A percentile compares a stretch with the other conserved stretches of the same genome.
Evolutionary conservation across 148 eudicot species (phyloP).

Genomic region (Amaranthus palmeri): DNA sequence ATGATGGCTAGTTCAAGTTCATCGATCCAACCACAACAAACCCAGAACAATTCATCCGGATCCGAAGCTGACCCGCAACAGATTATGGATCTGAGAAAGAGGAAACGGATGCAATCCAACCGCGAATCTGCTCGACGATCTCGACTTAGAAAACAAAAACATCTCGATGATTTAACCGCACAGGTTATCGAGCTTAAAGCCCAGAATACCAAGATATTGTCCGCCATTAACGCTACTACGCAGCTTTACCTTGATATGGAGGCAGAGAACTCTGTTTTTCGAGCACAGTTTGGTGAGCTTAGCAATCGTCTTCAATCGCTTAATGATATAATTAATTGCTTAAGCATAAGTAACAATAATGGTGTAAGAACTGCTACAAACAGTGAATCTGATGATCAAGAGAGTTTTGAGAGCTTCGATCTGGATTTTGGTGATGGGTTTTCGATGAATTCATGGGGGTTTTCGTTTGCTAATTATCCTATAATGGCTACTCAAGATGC

Average conservation of each 20-base stretch:
- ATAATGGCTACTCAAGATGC: conserved; percentile 10
- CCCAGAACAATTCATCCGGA: background rate
- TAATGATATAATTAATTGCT: conserved; percentile 36
- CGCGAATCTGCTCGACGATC: conserved; percentile 73
- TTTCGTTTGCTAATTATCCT: conserved; percentile 6
- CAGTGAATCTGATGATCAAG: conserved; percentile 8
- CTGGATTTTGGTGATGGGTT: conserved; percentile 24
- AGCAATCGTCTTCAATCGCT: conserved; percentile 47
- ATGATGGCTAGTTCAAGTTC: conserved; percentile 8
- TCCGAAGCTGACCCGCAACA: background rate
- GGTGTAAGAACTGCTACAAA: background rate
- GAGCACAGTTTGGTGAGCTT: conserved; percentile 61
- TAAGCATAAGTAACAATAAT: background rate
- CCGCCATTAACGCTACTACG: conserved; percentile 28
- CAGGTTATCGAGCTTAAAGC: conserved; percentile 32
- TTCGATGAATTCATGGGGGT: conserved; percentile 18
- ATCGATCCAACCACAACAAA: background rate
- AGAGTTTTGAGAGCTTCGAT: conserved; percentile 22
- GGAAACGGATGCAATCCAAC: conserved; percentile 69
- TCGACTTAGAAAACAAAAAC: conserved; percentile 54
- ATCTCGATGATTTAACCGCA: conserved; percentile 41
- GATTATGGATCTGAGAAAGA: conserved; percentile 42
- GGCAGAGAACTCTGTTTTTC: conserved; percentile 60
- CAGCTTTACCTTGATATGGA: conserved; percentile 43
- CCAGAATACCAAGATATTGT: conserved; percentile 36